Percentiles rank a stretch among this genome's conserved stretches.
phyloP scores from a whole-genome alignment of 2,329 filamentous ascomycete genomes.

The Trichoderma lentiforme region DNA sequence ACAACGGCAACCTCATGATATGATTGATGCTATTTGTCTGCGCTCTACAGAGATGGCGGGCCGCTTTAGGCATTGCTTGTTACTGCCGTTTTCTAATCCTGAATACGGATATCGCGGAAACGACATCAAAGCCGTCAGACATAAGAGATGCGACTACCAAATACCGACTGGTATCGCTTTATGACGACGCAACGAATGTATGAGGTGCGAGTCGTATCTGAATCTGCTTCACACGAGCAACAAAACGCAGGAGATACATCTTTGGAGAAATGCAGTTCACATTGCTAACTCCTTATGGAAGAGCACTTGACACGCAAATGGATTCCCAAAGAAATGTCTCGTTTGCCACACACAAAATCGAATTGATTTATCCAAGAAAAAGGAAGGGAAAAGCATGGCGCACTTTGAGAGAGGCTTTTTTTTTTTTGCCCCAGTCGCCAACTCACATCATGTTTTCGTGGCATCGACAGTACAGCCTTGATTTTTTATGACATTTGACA shows the following conservation, averaged over 20 bases:
- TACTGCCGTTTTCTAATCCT: not conserved
- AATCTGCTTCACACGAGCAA: not conserved
- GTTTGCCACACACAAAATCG: not conserved
- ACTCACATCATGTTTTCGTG: not conserved
- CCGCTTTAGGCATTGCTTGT: not conserved
- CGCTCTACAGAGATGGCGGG: not conserved
- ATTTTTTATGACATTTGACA: not conserved
- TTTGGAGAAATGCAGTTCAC: not conserved
- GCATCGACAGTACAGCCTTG: slow-evolving; percentile 1
- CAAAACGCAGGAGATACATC: not conserved
- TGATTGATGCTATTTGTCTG: not conserved
- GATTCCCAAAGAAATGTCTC: not conserved
- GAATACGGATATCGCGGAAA: not conserved
- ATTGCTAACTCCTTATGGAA: not conserved
- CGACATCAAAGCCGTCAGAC: not conserved
- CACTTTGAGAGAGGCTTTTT: not conserved
- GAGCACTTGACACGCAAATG: not conserved
- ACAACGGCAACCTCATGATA: not conserved
- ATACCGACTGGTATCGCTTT: not conserved
- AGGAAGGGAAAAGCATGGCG: not conserved
- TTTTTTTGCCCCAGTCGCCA: not conserved
- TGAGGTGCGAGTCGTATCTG: not conserved
- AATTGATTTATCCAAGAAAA: not conserved
- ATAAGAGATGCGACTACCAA: not conserved
- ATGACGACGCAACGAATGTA: not conserved